A percentile compares a stretch with the other conserved stretches of the same genome.
These are phyloP conservation scores for Trapa bicornis DNA, from an alignment of 345 rosid species.

Conservation along the genomic window DNA sequence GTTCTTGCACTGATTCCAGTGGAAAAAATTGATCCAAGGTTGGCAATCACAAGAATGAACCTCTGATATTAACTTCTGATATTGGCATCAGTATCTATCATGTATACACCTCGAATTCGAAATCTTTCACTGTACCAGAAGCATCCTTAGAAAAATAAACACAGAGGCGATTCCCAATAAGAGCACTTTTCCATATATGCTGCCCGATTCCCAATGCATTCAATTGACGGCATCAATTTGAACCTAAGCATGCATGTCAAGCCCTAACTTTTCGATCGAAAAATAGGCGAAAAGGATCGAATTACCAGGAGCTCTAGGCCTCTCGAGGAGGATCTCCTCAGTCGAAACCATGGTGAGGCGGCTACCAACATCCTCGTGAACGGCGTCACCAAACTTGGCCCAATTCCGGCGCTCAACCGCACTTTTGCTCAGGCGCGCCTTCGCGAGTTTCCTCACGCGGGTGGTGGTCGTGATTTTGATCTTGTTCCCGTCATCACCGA, in stretches of 20 bases:
- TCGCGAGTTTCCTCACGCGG: conserved; percentile 49
- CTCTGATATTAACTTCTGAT: no score
- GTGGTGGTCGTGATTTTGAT: conserved; percentile 53
- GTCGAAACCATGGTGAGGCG: conserved; percentile 69
- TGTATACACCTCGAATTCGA: no score
- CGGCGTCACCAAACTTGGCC: conserved; percentile 73
- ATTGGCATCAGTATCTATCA: no score
- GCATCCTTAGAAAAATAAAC: background rate
- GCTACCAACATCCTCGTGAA: conserved; percentile 44
- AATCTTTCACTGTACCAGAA: background rate
- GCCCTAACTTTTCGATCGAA: background rate
- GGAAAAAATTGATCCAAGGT: no score
- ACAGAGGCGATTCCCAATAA: background rate
- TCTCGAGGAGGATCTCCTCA: conserved; percentile 55
- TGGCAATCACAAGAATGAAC: no score
- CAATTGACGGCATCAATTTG: background rate
- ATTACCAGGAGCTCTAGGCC: conserved; percentile 50
- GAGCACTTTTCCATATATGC: background rate
- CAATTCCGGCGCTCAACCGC: conserved; percentile 53
- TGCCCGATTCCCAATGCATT: background rate
- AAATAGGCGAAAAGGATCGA: background rate
- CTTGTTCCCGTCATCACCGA: conserved; percentile 55
- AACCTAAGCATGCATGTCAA: background rate
- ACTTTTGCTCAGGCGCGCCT: conserved; percentile 41
- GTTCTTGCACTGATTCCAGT: no score